Evolutionary conservation across 2,329 filamentous ascomycete genomes (phyloP).

Genomic region (Neofusicoccum sp.): DNA sequence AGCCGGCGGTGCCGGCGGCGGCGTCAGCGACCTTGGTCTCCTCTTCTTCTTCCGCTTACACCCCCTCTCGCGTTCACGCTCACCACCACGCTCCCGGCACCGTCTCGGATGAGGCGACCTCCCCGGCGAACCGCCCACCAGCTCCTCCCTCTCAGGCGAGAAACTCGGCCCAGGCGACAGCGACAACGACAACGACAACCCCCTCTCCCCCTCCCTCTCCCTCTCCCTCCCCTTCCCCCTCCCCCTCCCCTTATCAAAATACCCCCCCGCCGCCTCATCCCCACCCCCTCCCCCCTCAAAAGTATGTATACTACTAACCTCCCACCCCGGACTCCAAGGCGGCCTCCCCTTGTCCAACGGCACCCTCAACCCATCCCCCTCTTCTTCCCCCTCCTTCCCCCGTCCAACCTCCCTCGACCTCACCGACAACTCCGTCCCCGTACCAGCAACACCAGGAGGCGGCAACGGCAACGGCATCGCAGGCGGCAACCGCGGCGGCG

Average conservation of each 20-base stretch:
- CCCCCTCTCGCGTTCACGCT: background rate
- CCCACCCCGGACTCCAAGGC: background rate
- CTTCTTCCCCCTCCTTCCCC: background rate
- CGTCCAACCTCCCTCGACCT: background rate
- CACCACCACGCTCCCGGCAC: too few species aligned
- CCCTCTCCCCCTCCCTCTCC: too few species aligned
- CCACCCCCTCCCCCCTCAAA: background rate
- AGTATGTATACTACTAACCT: background rate
- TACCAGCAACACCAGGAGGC: background rate
- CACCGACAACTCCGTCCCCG: background rate
- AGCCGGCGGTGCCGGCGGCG: background rate
- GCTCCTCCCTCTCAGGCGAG: background rate
- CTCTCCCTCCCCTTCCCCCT: too few species aligned
- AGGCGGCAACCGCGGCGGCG: too few species aligned
- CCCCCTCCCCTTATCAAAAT: too few species aligned
- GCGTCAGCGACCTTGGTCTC: background rate
- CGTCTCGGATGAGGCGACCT: background rate
- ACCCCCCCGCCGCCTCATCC: background rate
- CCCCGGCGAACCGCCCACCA: background rate
- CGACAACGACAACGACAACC: too few species aligned
- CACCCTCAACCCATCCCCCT: background rate
- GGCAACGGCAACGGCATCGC: too few species aligned
- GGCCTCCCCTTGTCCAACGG: background rate
- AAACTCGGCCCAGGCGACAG: too few species aligned
- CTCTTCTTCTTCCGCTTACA: background rate